phyloP scores from a whole-genome alignment of 2,329 filamentous ascomycete genomes.

The Coniochaeta ligniaria region DNA sequence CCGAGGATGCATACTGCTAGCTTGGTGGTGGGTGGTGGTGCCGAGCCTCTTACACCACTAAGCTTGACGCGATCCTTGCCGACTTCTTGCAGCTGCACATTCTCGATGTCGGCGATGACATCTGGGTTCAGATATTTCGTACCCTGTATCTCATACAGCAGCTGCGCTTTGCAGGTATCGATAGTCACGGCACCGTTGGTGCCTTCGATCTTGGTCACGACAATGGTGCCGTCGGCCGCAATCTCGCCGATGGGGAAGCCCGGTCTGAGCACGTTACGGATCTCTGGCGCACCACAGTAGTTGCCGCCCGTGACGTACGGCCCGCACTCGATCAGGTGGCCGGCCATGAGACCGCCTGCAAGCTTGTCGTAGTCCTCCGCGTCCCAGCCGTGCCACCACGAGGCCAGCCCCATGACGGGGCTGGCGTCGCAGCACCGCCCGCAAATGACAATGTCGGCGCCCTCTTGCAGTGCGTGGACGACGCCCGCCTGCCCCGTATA shows the following conservation, averaged over 20 bases:
- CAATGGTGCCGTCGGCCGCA: slow-evolving; percentile 28
- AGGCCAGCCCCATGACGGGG: slow-evolving; percentile 37
- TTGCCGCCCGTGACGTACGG: slow-evolving; percentile 28
- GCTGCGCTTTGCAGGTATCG: slow-evolving; percentile 18
- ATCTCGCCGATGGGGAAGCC: slow-evolving; percentile 38
- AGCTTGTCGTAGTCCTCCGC: slow-evolving; percentile 31
- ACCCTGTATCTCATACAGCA: slow-evolving; percentile 28
- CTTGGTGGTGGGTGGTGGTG: slow-evolving; percentile 31
- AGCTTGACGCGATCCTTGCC: slow-evolving; percentile 22
- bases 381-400: slow-evolving; percentile 38
- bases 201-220: slow-evolving; percentile 33
- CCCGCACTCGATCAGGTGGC: slow-evolving; percentile 35
- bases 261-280: slow-evolving; percentile 33
- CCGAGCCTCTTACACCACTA: slow-evolving; percentile 26
- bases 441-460: slow-evolving; percentile 27
- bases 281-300: slow-evolving; percentile 25
- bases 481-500: background rate
- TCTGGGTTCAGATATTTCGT: slow-evolving; percentile 26
- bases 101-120: slow-evolving; percentile 22
- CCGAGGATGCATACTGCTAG: slow-evolving; percentile 28
- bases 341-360: slow-evolving; percentile 31
- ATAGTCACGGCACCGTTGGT: slow-evolving; percentile 26
- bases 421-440: slow-evolving; percentile 27
- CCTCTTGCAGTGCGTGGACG: slow-evolving; percentile 5
- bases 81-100: slow-evolving; percentile 35